Base-by-base conservation (phyloP, 1,139 yeast genomes). In the Geotrichum citri-aurantii region DNA sequence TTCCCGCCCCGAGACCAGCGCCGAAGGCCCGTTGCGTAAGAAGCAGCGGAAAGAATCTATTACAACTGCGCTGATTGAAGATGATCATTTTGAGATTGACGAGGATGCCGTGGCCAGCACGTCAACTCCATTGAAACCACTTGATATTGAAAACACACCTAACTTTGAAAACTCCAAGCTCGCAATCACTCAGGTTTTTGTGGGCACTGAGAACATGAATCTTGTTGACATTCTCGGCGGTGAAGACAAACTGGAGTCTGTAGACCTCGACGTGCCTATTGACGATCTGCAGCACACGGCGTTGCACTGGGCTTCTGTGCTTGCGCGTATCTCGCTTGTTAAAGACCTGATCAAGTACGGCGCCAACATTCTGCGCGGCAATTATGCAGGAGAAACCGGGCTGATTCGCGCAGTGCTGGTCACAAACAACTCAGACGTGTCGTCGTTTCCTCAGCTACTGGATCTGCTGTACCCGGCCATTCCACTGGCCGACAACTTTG, bases 281-380 rank as follows among this genome's bases (percentile, higher is more conserved):
- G 99, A 95, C 72, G 95, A 88, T 65, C 84, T 87, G 60, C 98
- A 98, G 0, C 95, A 93, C 68, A 86, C 97, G 0, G 91, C 96
- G 0, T 78, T 95, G 61, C 99, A 95, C 71, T 89, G 98, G 96
- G 96, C 97, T 1, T 86, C 98, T 37, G 90, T 97, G 0, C 79
- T 95, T 73, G 98, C 96, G 0, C 84, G 90, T 62, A 75, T 85
- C 4, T 77, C 84, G 1, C 78, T 92, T 60, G 93, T 91, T 4
- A 82, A 82, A 60, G 90, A 89, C 59, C 76, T 95, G 44, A 80
- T 92, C 7, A 75, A 82, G 54, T 81, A 84, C 63, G 96, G 96
- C 1, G 81, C 84, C 1, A 77, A 82, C 60, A 76, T 86, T 55
- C 79, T 88, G 8, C 76, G 88, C 49, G 90, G 95, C 19, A 93